Evolutionary conservation across 108 stramenopile genomes (phyloP), one percentile per base, ranked within the genome.

Genomic region (Cyclotella cryptica): DNA sequence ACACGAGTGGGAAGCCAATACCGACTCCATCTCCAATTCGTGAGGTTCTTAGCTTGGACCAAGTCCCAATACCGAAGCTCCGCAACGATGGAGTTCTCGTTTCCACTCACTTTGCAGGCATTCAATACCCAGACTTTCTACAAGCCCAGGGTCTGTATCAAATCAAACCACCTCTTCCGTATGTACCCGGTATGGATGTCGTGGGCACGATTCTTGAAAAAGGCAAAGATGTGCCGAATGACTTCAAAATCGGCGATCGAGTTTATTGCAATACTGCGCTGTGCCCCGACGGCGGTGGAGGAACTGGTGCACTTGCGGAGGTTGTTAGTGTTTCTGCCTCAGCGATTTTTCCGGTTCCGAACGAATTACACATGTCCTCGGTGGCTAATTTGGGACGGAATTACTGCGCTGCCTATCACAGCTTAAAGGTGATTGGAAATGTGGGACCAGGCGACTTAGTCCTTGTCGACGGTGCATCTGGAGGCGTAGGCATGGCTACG

Each of bases 401-500:
- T 67, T 91, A 87, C 45, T 89, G 87, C 64, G 87, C 88, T 12
- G 86, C 88, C 0, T 91, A 89, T 55, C 90, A 91, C 76, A 86
- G 88, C 19, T 66, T 91, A 6, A 85, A 84, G 46, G 84, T 81
- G 0, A 88, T 91, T 58, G 90, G 90, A 10, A 73, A 80, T 8
- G 77, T 85, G 0, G 80, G 76, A 10, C 69, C 79, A 10, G 63
- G 68, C 30, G 87, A 86, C 45, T 65, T 91, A 22, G 88, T 91
- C 0, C 58, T 91, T 22, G 88, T 91, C 5, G 87, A 87, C 55
- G 90, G 90, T 28, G 88, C 90, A 14, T 87, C 86, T 41, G 90
- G 90, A n/a, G 90, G 90, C 17, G 88, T 91, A 14, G 90, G 90
- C 18, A 91, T 91, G 90, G 90, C 88, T 7, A 81, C 90, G n/a